Percentiles rank a stretch among this genome's conserved stretches.
These are phyloP conservation scores for Monosporascus ibericus DNA, from an alignment of 2,329 filamentous ascomycete species.

Conservation along the genomic window DNA sequence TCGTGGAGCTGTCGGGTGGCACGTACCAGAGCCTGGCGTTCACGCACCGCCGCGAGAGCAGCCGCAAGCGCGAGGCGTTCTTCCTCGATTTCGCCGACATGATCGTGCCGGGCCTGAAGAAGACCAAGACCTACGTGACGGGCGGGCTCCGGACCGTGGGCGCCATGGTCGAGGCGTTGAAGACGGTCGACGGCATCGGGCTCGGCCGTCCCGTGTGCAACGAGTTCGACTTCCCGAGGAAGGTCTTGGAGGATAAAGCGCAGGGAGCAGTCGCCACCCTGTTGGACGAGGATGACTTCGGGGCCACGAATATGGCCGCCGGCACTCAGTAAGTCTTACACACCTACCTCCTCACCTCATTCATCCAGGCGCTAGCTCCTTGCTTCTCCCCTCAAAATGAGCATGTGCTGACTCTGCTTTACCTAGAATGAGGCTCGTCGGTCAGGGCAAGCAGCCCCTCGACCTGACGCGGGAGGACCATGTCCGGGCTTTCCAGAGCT, in stretches of 20 bases:
- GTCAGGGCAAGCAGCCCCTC: constrained; percentile 24
- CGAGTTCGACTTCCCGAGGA: background rate
- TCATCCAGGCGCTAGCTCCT: too few species aligned
- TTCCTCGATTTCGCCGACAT: constrained; percentile 59
- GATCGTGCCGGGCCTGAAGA: constrained; percentile 33
- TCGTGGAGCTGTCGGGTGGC: constrained; percentile 62
- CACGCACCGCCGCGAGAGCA: constrained; percentile 30
- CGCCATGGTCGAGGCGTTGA: constrained; percentile 43
- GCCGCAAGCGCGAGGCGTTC: constrained; percentile 55
- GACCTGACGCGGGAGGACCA: constrained; percentile 27
- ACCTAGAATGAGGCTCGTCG: constrained; percentile 26
- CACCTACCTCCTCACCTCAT: background rate
- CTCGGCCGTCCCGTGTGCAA: background rate
- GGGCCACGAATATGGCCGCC: background rate
- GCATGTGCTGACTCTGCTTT: background rate
- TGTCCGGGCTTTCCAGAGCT: constrained; percentile 20
- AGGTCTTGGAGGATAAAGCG: background rate
- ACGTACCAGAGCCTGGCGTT: constrained; percentile 49
- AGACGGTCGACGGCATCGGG: constrained; percentile 37
- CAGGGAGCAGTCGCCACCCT: background rate
- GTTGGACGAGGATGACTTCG: constrained; percentile 1
- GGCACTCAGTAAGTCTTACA: constrained; percentile 2
- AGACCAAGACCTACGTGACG: constrained; percentile 44
- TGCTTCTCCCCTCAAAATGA: too few species aligned
- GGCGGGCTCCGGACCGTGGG: constrained; percentile 54